Evolutionary conservation across 2,329 filamentous ascomycete genomes (phyloP).

Genomic region (Colletotrichum endophyticum): DNA sequence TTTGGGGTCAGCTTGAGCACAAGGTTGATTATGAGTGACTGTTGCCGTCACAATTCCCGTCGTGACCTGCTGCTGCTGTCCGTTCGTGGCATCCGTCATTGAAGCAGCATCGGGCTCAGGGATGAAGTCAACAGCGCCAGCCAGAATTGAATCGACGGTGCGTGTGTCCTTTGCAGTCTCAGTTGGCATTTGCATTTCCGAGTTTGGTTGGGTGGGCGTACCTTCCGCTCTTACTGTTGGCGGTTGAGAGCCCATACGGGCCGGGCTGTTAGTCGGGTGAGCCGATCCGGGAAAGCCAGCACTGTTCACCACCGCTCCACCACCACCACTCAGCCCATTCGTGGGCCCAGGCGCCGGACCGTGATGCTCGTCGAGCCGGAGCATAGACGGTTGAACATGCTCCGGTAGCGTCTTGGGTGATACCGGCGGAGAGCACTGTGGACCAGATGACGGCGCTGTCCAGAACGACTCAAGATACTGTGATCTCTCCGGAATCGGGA

Average conservation of each 20-base stretch:
- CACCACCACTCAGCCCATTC: neutral
- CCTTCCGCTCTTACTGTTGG: constrained; percentile 1
- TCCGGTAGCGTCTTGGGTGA: constrained; percentile 36
- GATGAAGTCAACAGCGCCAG: neutral
- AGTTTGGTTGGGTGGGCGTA: neutral
- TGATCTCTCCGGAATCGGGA: constrained; percentile 38
- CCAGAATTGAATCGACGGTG: neutral
- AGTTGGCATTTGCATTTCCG: constrained; percentile 1
- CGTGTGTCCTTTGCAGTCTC: constrained; percentile 9
- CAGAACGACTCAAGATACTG: constrained; percentile 26
- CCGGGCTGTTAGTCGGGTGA: neutral
- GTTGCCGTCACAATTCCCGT: neutral
- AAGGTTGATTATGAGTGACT: neutral
- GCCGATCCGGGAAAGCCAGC: neutral
- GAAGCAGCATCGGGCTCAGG: neutral
- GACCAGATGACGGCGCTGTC: constrained; percentile 20
- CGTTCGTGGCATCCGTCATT: neutral
- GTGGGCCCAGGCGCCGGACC: neutral
- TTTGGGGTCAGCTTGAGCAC: neutral
- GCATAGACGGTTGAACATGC: neutral
- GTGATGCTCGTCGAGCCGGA: neutral
- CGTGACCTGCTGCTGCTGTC: neutral
- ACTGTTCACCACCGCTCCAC: neutral
- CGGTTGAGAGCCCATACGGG: neutral
- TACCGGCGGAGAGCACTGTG: constrained; percentile 34